phyloP scores from a whole-genome alignment of 2,329 filamentous ascomycete genomes.

The Diaporthe aspalathi region DNA sequence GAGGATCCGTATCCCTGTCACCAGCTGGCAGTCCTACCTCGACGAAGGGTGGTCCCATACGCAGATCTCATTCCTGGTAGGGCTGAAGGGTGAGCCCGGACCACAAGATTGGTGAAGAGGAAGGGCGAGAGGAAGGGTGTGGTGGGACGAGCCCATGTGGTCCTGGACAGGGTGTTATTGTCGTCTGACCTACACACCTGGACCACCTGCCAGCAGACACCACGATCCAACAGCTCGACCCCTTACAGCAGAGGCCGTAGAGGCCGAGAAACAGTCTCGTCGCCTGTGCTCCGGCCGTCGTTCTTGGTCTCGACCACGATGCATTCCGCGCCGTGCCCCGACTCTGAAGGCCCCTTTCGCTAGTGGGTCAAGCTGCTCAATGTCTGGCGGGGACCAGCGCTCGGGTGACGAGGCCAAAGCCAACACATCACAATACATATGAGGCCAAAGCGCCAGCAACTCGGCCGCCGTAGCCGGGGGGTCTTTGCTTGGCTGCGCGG shows the following conservation, averaged over 20 bases:
- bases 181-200: not conserved
- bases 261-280: not conserved
- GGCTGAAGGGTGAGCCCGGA: constrained; percentile 31
- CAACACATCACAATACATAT: not conserved
- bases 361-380: constrained; percentile 1
- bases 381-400: not conserved
- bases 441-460: constrained; percentile 10
- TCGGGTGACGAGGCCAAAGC: constrained; percentile 16
- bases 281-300: not conserved
- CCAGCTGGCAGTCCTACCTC: constrained; percentile 33
- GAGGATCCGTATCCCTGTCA: constrained; percentile 5
- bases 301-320: not conserved
- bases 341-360: constrained; percentile 2
- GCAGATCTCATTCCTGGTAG: constrained; percentile 1
- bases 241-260: too few species aligned
- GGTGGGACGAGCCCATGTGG: constrained; percentile 22
- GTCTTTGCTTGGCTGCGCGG: constrained; percentile 26
- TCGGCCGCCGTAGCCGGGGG: not conserved
- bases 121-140: constrained; percentile 8
- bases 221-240: too few species aligned
- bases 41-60: constrained; percentile 15
- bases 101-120: not conserved
- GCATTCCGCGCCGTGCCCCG: not conserved
- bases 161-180: constrained; percentile 9
- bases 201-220: too few species aligned